Percentiles rank a stretch among this genome's conserved stretches.
Conservation (phyloP, 805 yeast species). For the Hanseniaspora clermontiae region DNA sequence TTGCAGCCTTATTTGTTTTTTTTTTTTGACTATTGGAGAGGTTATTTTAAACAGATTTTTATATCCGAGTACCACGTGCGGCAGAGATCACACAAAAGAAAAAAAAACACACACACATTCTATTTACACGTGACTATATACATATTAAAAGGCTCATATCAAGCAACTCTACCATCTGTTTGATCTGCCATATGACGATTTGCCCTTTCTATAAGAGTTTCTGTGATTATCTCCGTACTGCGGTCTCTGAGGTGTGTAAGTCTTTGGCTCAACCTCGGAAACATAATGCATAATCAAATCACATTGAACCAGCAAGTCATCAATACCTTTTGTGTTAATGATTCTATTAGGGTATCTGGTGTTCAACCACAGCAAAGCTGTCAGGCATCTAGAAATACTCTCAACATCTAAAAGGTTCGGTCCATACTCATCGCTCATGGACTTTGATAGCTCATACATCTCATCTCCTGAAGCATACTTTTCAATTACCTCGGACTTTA, state of each 20-base stretch:
- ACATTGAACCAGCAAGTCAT: slow-evolving; percentile 52
- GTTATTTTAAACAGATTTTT: no score
- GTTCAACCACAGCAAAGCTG: slow-evolving; percentile 71
- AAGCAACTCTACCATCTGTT: not conserved
- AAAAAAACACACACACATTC: no score
- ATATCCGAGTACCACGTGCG: no score
- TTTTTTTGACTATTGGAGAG: no score
- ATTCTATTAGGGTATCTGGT: slow-evolving; percentile 77
- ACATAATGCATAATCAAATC: slow-evolving; percentile 39
- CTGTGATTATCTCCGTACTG: no score
- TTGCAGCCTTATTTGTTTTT: no score
- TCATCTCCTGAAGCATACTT: not conserved
- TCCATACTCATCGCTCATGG: not conserved
- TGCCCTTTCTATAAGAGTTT: no score
- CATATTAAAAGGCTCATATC: no score
- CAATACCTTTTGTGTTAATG: slow-evolving; percentile 63
- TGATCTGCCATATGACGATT: not conserved
- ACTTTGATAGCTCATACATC: not conserved
- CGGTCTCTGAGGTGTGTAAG: not conserved
- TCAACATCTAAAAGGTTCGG: slow-evolving; percentile 33
- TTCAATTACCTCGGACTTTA: slow-evolving; percentile 15
- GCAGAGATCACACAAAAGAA: not conserved
- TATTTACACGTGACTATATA: no score
- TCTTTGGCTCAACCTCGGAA: slow-evolving; percentile 17
- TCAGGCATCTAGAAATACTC: slow-evolving; percentile 51